Evolutionary conservation across 495 filamentous ascomycete species (phyloP), one percentile per base, ranked within the genome.

Genomic region (Xylaria flabelliformis): DNA sequence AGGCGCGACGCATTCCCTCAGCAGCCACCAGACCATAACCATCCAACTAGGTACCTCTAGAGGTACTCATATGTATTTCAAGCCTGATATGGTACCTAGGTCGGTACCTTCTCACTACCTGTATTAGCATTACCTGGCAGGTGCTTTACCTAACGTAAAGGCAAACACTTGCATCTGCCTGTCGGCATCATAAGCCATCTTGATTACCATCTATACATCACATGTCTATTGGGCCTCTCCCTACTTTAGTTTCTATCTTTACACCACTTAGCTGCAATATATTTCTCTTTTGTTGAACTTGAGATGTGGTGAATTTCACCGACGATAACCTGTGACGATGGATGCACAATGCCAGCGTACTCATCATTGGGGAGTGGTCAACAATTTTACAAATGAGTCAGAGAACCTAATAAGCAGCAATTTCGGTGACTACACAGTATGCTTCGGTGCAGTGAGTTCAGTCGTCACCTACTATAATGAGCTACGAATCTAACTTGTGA

Each of bases 391-490:
- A 34, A 21, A 34, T 41, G 15, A 8, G 21, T 0, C 42, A 17
- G 26, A 48, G 0, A 1, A 46, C 26, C 6, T 13, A 1, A n/a
- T 29, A 21, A 32, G 10, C 32, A 50, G 1, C 4, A 5, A 17
- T 34, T 41, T 42, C 32, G 26, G 26, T 21, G 42, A 65, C 12
- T 24, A 12, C 5, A 48, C 15, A 24, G 63, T 65, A 32, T 65
- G 63, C 32, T 65, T 65, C n/a, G 63, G 42, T 6, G 32, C 63
- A 15, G 63, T 65, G 15, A 34, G 63, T 65, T 46, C 21, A 48
- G 41, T 39, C 8, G 2, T 10, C 21, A 48, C 15, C n/a, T 6
- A 10, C 6, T 6, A 21, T 12, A 5, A 4, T 8, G 19, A 48
- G 1, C 12, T 12, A 29, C 6, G 10, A 13, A 29, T 64, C 42